Base-by-base conservation (phyloP, 2,329 filamentous ascomycete genomes). In the Cytospora schulzeri region DNA sequence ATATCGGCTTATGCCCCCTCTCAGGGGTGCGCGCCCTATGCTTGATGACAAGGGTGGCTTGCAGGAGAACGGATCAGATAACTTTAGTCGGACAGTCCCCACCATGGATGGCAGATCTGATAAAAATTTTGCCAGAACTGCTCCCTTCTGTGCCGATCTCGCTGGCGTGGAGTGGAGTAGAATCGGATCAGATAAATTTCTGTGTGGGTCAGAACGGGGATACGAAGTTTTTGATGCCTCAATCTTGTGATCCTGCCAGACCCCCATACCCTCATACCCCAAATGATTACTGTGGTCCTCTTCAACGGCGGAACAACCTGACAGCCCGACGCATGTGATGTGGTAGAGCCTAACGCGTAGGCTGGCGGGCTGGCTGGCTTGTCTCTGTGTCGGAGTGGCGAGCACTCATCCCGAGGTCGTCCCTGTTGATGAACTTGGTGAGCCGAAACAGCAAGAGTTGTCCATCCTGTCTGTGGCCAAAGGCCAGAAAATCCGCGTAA, bases 41-140 rank as follows among this genome's bases (percentile, higher is more conserved):
- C 55, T 33, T 14, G 26, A 50, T 55, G 59, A 35, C 52, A 57
- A 55, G 52, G 67, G 63, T 68, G 62, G 65, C 62, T 58, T 64
- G 67, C 64, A 67, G 45, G 48, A 61, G 29, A 31, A 41, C 72
- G 72, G 73, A 75, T 75, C 73, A 69, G 73, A 75, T 75, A 75
- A 74, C 72, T 71, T 70, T 72, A 72, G 57, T 69, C 52, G 67
- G 66, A 71, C 68, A 60, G 65, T 63, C 62, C 15, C 31, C 52
- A 22, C 56, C 52, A 55, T 55, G 19, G 19, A 26, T 56, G 58
- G 57, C 50, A 33, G 57, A 65, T 67, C 65, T 62, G 63, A 65
- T 65, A 66, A 66, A 66, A 64, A 48, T 41, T 61, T 53, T 28
- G 22, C 31, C 62, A 38, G 19, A 3, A 19, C 50, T 50, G 60